Percentiles rank a stretch among this genome's conserved stretches.
Conservation (phyloP, 2,329 filamentous ascomycete species). For the Escovopsis sp. region DNA sequence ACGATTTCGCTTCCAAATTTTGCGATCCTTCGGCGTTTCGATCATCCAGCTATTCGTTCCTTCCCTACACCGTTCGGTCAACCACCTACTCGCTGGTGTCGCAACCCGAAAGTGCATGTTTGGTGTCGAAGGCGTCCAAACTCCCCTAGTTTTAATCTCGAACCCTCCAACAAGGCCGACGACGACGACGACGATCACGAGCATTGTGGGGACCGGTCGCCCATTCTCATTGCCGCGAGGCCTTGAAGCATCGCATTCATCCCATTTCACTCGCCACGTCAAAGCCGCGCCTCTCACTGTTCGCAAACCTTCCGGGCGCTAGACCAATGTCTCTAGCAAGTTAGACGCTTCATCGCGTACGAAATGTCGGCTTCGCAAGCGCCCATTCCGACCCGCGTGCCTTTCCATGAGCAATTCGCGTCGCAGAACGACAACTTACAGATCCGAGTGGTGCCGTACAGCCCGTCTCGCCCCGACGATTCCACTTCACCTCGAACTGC, state of each 20-base stretch:
- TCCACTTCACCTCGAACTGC: slow-evolving; percentile 12
- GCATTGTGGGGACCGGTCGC: neutral
- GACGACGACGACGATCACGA: neutral
- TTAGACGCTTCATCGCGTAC: slow-evolving; percentile 14
- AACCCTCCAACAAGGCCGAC: neutral
- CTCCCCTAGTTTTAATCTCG: neutral
- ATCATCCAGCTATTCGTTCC: neutral
- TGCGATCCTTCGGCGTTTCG: neutral
- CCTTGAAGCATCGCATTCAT: no score
- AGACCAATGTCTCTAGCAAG: slow-evolving; percentile 10
- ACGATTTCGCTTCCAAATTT: neutral
- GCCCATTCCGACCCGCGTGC: slow-evolving; percentile 15
- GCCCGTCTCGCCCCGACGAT: slow-evolving; percentile 20
- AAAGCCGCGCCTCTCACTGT: neutral
- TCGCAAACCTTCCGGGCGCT: neutral
- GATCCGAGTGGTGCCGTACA: slow-evolving; percentile 26
- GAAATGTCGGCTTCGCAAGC: slow-evolving; percentile 20
- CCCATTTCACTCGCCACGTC: no score
- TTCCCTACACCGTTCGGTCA: neutral
- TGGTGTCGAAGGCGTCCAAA: no score
- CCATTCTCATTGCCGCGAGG: neutral
- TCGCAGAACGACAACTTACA: slow-evolving; percentile 17
- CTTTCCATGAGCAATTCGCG: slow-evolving; percentile 15
- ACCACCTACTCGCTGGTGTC: neutral
- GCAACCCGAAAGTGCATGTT: no score